Percentiles rank a stretch among this genome's conserved stretches.
Evolutionary conservation across 2,329 filamentous ascomycete species (phyloP).

Genomic region (Diaporthe humulicola): DNA sequence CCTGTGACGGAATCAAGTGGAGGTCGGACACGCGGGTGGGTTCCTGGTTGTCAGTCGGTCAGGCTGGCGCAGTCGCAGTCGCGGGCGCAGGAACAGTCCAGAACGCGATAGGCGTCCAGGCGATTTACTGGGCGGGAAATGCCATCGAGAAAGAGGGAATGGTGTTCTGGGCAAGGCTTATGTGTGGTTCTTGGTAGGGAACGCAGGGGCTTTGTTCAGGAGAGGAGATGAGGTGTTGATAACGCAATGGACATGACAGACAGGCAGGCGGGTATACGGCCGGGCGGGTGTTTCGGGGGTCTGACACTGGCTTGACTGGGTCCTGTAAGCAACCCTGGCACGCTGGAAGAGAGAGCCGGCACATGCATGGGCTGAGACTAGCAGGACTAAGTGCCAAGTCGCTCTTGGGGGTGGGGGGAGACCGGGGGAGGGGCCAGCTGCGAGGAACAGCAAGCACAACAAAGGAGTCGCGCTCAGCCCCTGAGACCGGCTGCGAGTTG

Average conservation of each 20-base stretch:
- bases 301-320: slow-evolving; percentile 30
- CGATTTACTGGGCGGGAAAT: slow-evolving; percentile 22
- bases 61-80: slow-evolving; percentile 13
- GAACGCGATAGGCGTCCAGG: slow-evolving; percentile 36
- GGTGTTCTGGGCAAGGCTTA: neutral
- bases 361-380: slow-evolving; percentile 28
- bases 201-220: slow-evolving; percentile 25
- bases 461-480: slow-evolving; percentile 28
- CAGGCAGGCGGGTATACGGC: slow-evolving; percentile 5
- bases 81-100: slow-evolving; percentile 24
- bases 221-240: slow-evolving; percentile 35
- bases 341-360: neutral
- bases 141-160: neutral
- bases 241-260: slow-evolving; percentile 34
- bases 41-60: slow-evolving; percentile 23
- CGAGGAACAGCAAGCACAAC: slow-evolving; percentile 13
- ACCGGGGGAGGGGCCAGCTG: slow-evolving; percentile 13
- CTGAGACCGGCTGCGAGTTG: neutral
- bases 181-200: slow-evolving; percentile 1
- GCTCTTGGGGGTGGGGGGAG: slow-evolving; percentile 2
- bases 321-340: slow-evolving; percentile 17
- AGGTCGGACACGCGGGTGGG: slow-evolving; percentile 4
- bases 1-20: slow-evolving; percentile 20
- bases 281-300: slow-evolving; percentile 21
- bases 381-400: slow-evolving; percentile 19